These are phyloP conservation scores for Aspergillus bridgeri DNA, from an alignment of 495 filamentous ascomycete genomes.

Conservation along the genomic window DNA sequence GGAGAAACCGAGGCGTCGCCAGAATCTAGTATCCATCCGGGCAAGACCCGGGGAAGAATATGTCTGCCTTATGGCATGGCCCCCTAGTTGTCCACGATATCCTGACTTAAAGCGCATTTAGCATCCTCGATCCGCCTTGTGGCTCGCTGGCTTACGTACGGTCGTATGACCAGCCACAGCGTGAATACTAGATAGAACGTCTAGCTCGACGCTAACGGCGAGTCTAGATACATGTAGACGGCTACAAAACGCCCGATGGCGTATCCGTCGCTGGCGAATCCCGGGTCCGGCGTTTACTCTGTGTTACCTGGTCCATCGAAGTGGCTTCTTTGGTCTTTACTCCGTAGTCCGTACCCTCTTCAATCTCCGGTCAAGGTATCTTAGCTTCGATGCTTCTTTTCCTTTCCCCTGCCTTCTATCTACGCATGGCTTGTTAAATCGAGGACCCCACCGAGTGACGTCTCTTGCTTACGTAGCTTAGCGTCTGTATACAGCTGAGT, in stretches of 20 bases:
- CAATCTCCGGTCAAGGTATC: background rate
- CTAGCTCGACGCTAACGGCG: constrained; percentile 1
- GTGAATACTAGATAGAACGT: constrained; percentile 1
- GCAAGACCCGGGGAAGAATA: constrained; percentile 7
- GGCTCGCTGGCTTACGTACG: constrained; percentile 9
- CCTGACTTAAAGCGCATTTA: background rate
- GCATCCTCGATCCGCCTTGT: background rate
- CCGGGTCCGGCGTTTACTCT: constrained; percentile 1
- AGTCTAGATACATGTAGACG: constrained; percentile 1
- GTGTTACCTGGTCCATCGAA: too few relatives aligned
- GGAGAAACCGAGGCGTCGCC: background rate
- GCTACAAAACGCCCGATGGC: background rate
- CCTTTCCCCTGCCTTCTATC: background rate
- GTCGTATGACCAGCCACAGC: constrained; percentile 6
- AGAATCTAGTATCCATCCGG: background rate
- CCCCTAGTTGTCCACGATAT: background rate
- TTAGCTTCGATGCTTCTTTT: background rate
- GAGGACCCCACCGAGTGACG: constrained; percentile 23
- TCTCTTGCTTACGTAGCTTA: constrained; percentile 22
- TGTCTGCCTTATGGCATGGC: background rate
- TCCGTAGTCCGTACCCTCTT: background rate
- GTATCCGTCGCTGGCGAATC: background rate
- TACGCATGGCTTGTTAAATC: constrained; percentile 11
- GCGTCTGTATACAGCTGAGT: background rate
- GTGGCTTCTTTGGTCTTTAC: background rate